Evolutionary conservation across 192 early-diverging fungal genomes (phyloP).

Genomic region (Linnemannia schmuckeri): DNA sequence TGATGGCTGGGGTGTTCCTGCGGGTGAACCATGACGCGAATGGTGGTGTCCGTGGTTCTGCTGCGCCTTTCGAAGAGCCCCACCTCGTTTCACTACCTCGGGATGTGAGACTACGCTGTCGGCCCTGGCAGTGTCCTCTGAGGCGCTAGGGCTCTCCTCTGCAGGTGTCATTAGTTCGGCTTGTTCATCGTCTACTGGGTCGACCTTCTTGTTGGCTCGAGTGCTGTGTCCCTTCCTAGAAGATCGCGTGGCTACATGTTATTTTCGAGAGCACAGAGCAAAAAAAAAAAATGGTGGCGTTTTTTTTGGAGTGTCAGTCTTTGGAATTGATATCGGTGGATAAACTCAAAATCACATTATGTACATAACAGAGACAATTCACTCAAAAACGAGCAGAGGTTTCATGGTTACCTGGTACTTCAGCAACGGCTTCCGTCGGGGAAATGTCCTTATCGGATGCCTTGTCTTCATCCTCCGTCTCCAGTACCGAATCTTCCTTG

Average conservation of each 20-base stretch:
- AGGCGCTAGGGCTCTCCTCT: not conserved
- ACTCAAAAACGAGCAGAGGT: not conserved
- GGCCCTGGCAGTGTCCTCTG: not conserved
- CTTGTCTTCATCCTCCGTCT: not conserved
- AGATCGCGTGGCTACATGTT: not conserved
- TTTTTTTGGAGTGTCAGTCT: not conserved
- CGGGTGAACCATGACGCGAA: conserved; percentile 7
- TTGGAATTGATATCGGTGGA: not conserved
- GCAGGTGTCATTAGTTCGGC: not conserved
- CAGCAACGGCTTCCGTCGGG: not conserved
- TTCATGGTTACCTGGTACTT: not conserved
- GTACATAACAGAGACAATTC: not conserved
- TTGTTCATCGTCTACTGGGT: not conserved
- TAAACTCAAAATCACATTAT: not conserved
- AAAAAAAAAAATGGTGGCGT: not conserved
- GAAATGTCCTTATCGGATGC: not conserved
- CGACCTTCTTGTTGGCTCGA: not conserved
- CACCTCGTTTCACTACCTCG: not conserved
- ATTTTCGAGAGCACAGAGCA: too few species aligned
- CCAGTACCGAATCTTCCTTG: not conserved
- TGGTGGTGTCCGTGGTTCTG: not conserved
- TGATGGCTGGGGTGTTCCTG: conserved; percentile 42
- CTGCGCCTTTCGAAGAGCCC: not conserved
- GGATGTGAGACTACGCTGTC: not conserved
- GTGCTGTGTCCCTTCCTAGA: conserved; percentile 7